These are phyloP conservation scores for Desmodesmus armatus DNA, from an alignment of 139 green algal species.

Conservation along the genomic window DNA sequence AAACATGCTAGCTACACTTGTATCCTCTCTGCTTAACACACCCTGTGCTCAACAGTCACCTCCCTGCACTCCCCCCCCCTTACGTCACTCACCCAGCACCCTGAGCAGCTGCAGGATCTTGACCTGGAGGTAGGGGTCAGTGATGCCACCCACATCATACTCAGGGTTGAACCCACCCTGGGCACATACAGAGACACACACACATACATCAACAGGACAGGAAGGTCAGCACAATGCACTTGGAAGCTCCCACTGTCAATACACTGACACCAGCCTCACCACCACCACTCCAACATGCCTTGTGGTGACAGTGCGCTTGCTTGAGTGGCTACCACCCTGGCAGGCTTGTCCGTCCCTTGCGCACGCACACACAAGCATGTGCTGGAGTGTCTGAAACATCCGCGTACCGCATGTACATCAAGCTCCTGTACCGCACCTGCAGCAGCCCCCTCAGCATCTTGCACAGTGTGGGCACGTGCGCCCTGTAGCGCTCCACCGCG, in stretches of 20 bases:
- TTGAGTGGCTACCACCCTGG: too few relatives aligned
- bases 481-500: slow-evolving; percentile 22
- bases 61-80: too few relatives aligned
- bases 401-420: too few relatives aligned
- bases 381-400: too few relatives aligned
- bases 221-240: not conserved
- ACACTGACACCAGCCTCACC: too few relatives aligned
- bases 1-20: too few relatives aligned
- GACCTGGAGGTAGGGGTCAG: slow-evolving; percentile 98
- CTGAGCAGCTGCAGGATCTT: slow-evolving; percentile 92
- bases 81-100: slow-evolving; percentile 72
- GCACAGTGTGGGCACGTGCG: slow-evolving; percentile 77
- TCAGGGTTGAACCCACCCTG: slow-evolving; percentile 83
- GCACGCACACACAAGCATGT: too few relatives aligned
- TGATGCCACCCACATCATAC: slow-evolving; percentile 94
- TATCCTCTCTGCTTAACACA: too few relatives aligned
- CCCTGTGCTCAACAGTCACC: too few relatives aligned
- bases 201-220: not conserved
- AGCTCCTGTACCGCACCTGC: slow-evolving; percentile 48
- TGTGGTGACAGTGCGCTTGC: too few relatives aligned
- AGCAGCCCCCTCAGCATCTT: slow-evolving; percentile 76
- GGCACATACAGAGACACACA: slow-evolving; percentile 48
- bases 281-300: too few relatives aligned
- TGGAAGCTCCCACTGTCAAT: not conserved
- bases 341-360: too few relatives aligned